Evolutionary conservation across 2,329 filamentous ascomycete genomes (phyloP), one percentile per base, ranked within the genome.

Genomic region (Torrubiellomyces zombiae): DNA sequence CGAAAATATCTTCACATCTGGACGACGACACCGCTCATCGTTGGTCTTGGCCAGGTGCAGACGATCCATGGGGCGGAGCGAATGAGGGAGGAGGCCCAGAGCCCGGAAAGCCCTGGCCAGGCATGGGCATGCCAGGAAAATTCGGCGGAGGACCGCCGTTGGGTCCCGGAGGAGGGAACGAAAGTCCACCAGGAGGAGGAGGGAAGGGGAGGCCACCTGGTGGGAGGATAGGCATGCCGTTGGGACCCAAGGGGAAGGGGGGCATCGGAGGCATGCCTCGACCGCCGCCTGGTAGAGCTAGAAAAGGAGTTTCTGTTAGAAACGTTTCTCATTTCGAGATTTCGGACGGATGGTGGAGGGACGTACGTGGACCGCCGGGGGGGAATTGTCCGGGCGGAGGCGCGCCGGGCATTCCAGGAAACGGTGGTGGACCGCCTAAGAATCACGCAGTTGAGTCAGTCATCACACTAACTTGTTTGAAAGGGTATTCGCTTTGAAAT

Each of bases 351-450:
- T n/a, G n/a, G n/a, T n/a, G n/a, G n/a, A n/a, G n/a, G n/a, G 8
- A 60, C 65, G 42, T 67, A 72, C 67, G 67, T 45, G 67, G 55
- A 18, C 58, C 36, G 14, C 50, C 51, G 20, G 49, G 58, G 25
- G 51, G 50, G 16, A 55, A 49, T 21, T 44, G 41, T 16, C 48
- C 47, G 36, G 55, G 52, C 17, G 51, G 50, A 4, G 21, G 41
- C 51, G n/a, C n/a, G 20, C 50, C 51, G 16, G 53, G 57, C 48
- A 63, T 53, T 25, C 57, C 58, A 24, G 61, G 63, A 39, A 73
- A 75, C 14, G 67, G 68, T 21, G 69, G 71, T 28, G 68, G 69
- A 18, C 55, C 50, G 30, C 60, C 55, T 32, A 12, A 6, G n/a
- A n/a, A n/a, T n/a, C n/a, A n/a, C n/a, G n/a, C n/a, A n/a, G n/a